Base-by-base conservation (phyloP, 2,329 filamentous ascomycete genomes). In the Hymenotorrendiella dingleyae region DNA sequence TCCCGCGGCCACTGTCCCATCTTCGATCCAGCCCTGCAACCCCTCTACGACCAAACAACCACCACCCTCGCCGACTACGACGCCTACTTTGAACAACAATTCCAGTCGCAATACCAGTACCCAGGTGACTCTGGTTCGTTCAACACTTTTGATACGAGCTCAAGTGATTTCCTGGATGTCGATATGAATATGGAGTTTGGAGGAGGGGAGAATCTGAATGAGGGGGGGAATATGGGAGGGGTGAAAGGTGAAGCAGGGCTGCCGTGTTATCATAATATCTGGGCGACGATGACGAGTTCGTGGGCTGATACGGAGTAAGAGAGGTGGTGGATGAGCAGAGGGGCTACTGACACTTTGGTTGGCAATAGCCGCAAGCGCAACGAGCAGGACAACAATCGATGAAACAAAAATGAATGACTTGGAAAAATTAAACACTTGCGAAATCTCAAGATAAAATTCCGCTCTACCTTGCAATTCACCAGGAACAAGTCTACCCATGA, bases 221-320 rank as follows among this genome's bases (percentile, higher is more conserved):
- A 17, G 4, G 9, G n/a, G 21, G 38, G 8, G n/a, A 24, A 14
- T 5, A 10, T 14, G 16, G 10, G 12, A 23, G 34, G 34, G 24
- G 16, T 36, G 34, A 21, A 21, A 26, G n/a, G n/a, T 10, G 22
- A 8, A 21, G 14, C 21, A n/a, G 24, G 19, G 37, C 16, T 32
- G 9, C 14, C 38, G 17, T 36, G 44, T 9, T 27, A 55, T 46
- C 48, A 52, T 32, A 53, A 57, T 43, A 27, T 59, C 8, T 59
- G 57, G 57, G 54, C 52, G 6, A 58, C 54, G 4, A 58, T 60
- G 57, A 58, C 55, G 11, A 46, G 50, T 10, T 53, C 43, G 9
- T 58, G 57, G 53, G 54, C 52, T 8, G 48, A 48, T n/a, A n/a
- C n/a, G n/a, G n/a, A n/a, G n/a, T n/a, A n/a, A n/a, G n/a, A n/a